Conservation (phyloP, 345 rosid genomes). For the Salix arbutifolia region DNA sequence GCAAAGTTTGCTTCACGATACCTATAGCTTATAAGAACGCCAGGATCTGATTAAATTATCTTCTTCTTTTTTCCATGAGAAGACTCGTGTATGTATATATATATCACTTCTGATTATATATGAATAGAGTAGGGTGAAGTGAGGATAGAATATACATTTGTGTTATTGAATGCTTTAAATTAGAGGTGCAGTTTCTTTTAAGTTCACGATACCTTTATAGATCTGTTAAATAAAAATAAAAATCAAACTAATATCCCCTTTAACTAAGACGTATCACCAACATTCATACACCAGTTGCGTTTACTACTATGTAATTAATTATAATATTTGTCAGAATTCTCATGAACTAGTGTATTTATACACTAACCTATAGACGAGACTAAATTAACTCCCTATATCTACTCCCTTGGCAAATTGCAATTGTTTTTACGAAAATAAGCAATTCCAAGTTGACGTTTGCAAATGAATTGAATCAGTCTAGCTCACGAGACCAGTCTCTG, state of each 20-base stretch:
- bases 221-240: too few relatives aligned
- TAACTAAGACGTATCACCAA: not conserved
- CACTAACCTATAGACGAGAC: constrained; percentile 2
- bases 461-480: too few relatives aligned
- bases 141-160: too few relatives aligned
- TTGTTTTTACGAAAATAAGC: not conserved
- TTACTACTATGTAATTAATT: not conserved
- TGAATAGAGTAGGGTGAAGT: too few relatives aligned
- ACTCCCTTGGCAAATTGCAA: not conserved
- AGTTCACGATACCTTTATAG: too few relatives aligned
- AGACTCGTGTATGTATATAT: too few relatives aligned
- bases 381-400: not conserved
- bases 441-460: not conserved
- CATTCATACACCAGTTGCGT: not conserved
- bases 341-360: not conserved
- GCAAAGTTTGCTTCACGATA: not conserved
- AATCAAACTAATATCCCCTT: too few relatives aligned
- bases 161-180: not conserved
- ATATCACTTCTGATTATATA: too few relatives aligned
- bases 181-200: not conserved
- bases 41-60: too few relatives aligned
- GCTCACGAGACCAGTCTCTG: not conserved
- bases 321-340: not conserved
- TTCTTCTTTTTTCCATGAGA: too few relatives aligned
- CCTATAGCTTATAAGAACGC: not conserved